Evolutionary conservation across 352 stramenopile genomes (phyloP), one percentile per base, ranked within the genome.

Genomic region (Blastocystis sp.): DNA sequence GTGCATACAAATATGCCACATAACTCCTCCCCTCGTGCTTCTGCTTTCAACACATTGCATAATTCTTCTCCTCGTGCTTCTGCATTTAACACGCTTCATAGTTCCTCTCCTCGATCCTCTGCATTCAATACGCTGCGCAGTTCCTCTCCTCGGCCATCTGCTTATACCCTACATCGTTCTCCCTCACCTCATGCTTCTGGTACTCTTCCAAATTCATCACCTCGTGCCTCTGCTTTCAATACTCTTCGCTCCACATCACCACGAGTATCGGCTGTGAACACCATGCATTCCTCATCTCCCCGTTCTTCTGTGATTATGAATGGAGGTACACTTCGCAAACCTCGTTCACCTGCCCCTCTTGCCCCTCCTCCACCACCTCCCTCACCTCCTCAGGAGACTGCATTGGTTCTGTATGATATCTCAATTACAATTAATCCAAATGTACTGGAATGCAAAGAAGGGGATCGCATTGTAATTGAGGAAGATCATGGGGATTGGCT

Each of bases 401-500:
- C 73, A n/a, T 5, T 84, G 1, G 73, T 84, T 22, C 30, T 84
- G 15, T 84, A 84, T 27, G 73, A 84, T 44, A 84, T 84, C 17
- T 66, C 73, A 33, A 53, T 54, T 6, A 56, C 48, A 22, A 84
- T 84, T 15, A 84, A 84, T 27, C 73, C 73, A 11, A 64, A 84
- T 27, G 73, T 84, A 4, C 24, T 84, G 51, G 73, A 68, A 17
- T 84, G 73, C 24, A 64, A 68, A 42, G 73, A 84, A 35, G 73
- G 73, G 24, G 73, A 84, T 66, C 48, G 48, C 19, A 84, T 84
- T 66, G 51, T 84, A 19, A 84, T 84, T 42, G 73, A 84, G 51
- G 73, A 84, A 57, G 73, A 84, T 27, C 68, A 69, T 27, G 73
- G 73, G 13, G 73, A 84, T 44, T 84, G 73, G 73, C 48, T 84